A percentile compares a stretch with the other conserved stretches of the same genome.
Conservation (phyloP, 768 basidiomycete genomes). For the Basidioascus undulatus region DNA sequence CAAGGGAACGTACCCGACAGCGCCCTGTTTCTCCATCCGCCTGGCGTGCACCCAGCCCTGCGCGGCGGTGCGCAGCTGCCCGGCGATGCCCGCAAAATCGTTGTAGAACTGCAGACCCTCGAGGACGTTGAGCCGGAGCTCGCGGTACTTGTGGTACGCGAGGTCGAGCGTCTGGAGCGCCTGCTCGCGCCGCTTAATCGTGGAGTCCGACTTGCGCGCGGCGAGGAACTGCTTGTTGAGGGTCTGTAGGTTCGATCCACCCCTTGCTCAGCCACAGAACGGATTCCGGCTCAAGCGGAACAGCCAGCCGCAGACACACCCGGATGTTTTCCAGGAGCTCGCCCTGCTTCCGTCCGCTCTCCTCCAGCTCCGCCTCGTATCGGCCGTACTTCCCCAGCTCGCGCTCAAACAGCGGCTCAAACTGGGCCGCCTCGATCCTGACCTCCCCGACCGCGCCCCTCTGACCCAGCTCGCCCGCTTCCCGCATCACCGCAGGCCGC, state of each 20-base stretch:
- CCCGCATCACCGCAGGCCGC: conserved; percentile 35
- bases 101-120: conserved; percentile 75
- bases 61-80: conserved; percentile 20
- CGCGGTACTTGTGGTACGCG: conserved; percentile 67
- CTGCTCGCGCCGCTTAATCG: conserved; percentile 53
- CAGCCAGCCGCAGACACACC: conserved; percentile 29
- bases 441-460: conserved; percentile 30
- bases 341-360: conserved; percentile 35
- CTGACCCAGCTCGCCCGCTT: conserved; percentile 39
- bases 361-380: conserved; percentile 25
- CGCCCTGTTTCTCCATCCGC: conserved; percentile 45
- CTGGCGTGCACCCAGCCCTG: conserved; percentile 47
- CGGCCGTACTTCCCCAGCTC: conserved; percentile 61
- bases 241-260: conserved; percentile 20
- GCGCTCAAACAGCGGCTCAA: conserved; percentile 56
- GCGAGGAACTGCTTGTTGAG: conserved; percentile 49
- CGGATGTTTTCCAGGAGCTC: conserved; percentile 40
- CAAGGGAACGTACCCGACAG: background rate
- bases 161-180: conserved; percentile 60
- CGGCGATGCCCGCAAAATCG: conserved; percentile 44
- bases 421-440: conserved; percentile 44
- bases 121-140: conserved; percentile 58
- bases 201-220: conserved; percentile 51
- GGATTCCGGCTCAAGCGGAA: no score
- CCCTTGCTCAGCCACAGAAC: background rate